These are phyloP conservation scores for Neonectria punicea DNA, from an alignment of 2,329 filamentous ascomycete species.

Conservation along the genomic window DNA sequence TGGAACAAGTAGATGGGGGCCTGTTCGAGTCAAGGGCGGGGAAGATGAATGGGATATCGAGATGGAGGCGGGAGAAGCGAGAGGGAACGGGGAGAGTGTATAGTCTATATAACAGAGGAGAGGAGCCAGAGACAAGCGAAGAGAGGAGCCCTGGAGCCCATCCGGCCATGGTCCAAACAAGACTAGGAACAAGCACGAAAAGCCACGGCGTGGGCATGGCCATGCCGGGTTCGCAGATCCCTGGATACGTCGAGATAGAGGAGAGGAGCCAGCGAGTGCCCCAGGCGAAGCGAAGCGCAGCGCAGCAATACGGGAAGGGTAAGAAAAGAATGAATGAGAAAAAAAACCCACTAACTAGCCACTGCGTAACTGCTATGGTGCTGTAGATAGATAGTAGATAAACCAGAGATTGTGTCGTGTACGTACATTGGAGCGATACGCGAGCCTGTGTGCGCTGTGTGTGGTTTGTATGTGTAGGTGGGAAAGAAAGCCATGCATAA, in stretches of 20 bases:
- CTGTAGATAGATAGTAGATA: constrained; percentile 1
- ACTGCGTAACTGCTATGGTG: not conserved
- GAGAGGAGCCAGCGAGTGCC: not conserved
- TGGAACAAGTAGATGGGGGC: constrained; percentile 1
- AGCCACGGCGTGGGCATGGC: constrained; percentile 26
- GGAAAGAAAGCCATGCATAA: constrained; percentile 33
- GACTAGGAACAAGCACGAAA: constrained; percentile 8
- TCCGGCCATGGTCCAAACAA: constrained; percentile 23
- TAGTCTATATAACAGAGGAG: constrained; percentile 29
- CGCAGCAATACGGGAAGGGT: too few relatives aligned
- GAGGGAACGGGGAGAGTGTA: constrained; percentile 6
- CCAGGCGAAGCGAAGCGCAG: not conserved
- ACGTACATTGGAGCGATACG: constrained; percentile 10
- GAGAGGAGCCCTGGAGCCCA: not conserved
- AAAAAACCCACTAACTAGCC: not conserved
- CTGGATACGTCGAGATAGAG: constrained; percentile 9
- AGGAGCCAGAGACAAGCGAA: not conserved
- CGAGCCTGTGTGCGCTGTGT: not conserved
- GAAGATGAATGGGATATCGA: constrained; percentile 20
- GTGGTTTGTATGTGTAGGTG: constrained; percentile 1
- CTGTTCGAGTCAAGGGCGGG: constrained; percentile 1
- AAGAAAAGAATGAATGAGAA: not conserved
- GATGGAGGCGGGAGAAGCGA: constrained; percentile 18
- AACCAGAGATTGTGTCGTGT: constrained; percentile 5
- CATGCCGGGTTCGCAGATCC: constrained; percentile 10